Percentiles rank a stretch among this genome's conserved stretches.
Conservation (phyloP, 805 yeast genomes). For the Wickerhamomyces subpelliculosus region DNA sequence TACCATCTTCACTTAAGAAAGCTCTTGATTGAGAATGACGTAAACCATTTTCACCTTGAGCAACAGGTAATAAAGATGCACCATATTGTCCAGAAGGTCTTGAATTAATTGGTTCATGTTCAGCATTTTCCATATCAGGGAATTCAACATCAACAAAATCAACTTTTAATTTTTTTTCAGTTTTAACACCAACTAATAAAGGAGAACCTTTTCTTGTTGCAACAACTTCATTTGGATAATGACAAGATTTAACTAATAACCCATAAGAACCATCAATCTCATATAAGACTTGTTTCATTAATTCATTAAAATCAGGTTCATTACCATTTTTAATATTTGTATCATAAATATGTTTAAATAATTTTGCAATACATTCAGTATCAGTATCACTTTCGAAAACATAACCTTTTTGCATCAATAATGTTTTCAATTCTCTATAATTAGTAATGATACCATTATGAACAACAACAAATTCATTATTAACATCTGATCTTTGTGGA, state of each 20-base stretch:
- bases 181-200: conserved; percentile 91
- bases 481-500: conserved; percentile 86
- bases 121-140: no score
- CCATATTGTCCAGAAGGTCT: no score
- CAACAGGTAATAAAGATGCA: conserved; percentile 46
- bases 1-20: conserved; percentile 87
- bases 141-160: conserved; percentile 98
- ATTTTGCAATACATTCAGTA: conserved; percentile 95
- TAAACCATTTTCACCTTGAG: conserved; percentile 48
- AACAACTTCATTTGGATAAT: conserved; percentile 91
- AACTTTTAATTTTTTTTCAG: conserved; percentile 90
- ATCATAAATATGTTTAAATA: conserved; percentile 87
- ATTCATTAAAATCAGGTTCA: conserved; percentile 80
- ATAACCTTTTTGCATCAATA: conserved; percentile 73
- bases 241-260: conserved; percentile 81
- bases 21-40: conserved; percentile 96
- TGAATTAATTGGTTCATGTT: no score
- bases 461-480: conserved; percentile 82
- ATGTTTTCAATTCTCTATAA: conserved; percentile 82
- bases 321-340: conserved; percentile 63
- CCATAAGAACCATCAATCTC: conserved; percentile 99
- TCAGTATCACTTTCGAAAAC: conserved; percentile 89
- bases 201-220: conserved; percentile 99
- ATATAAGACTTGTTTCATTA: conserved; percentile 85
- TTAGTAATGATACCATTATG: conserved; percentile 99